Evolutionary conservation across 768 basidiomycete genomes (phyloP).

Genomic region (Terana coerulea): DNA sequence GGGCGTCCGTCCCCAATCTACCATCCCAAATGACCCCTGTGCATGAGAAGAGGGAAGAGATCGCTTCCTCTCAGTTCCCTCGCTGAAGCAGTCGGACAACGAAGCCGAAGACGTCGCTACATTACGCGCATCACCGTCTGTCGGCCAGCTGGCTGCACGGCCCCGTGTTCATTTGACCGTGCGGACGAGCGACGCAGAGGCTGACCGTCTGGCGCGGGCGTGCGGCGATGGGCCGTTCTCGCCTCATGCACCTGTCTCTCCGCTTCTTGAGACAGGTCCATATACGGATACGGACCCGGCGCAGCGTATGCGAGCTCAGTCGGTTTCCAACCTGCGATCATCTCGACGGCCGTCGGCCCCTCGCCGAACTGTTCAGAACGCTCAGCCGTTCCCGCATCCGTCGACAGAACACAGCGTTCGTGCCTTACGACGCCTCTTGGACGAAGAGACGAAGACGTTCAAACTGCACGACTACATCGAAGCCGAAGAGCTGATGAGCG

Average conservation of each 20-base stretch:
- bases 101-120: neutral
- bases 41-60: neutral
- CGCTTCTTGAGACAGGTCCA: neutral
- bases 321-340: neutral
- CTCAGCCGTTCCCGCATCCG: constrained; percentile 2
- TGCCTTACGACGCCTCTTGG: neutral
- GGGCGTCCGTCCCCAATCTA: neutral
- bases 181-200: neutral
- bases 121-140: neutral
- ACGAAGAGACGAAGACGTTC: constrained; percentile 10
- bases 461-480: constrained; percentile 20
- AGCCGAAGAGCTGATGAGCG: constrained; percentile 11
- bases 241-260: neutral
- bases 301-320: neutral
- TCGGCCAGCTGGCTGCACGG: neutral
- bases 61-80: neutral
- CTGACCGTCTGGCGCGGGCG: constrained; percentile 1
- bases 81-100: neutral
- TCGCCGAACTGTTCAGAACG: neutral
- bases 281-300: neutral
- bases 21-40: neutral
- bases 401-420: neutral
- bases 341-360: neutral
- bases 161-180: neutral
- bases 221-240: constrained; percentile 5